A percentile compares a stretch with the other conserved stretches of the same genome.
Conservation (phyloP, 2,329 filamentous ascomycete species). For the Cercospora canescens region DNA sequence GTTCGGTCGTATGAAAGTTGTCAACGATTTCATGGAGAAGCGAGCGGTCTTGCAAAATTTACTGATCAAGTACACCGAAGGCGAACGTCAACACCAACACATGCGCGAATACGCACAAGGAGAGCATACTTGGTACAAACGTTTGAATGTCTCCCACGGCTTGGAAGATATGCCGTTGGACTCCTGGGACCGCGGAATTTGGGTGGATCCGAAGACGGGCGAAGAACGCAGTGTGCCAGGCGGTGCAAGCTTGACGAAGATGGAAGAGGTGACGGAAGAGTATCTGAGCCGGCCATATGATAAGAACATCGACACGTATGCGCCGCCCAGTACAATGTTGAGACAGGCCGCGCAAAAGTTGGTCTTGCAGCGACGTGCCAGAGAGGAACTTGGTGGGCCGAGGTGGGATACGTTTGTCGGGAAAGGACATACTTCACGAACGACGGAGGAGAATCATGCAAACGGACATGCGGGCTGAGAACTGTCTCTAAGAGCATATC, state of each 20-base stretch:
- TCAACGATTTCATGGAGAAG: slow-evolving; percentile 50
- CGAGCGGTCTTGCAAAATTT: slow-evolving; percentile 52
- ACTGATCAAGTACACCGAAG: slow-evolving; percentile 54
- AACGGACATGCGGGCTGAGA: neutral
- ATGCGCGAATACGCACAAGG: slow-evolving; percentile 50
- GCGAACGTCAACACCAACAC: slow-evolving; percentile 49
- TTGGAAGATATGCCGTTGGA: slow-evolving; percentile 49
- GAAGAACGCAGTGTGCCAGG: slow-evolving; percentile 35
- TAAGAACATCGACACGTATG: slow-evolving; percentile 43
- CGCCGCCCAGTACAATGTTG: slow-evolving; percentile 46
- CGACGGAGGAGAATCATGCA: neutral
- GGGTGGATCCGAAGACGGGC: slow-evolving; percentile 27
- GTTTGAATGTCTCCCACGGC: slow-evolving; percentile 49
- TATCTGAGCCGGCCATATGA: slow-evolving; percentile 45
- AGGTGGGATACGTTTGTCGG: slow-evolving; percentile 38
- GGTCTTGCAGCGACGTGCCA: slow-evolving; percentile 46
- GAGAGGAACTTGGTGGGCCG: slow-evolving; percentile 39
- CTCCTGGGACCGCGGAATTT: slow-evolving; percentile 47
- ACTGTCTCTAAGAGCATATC: neutral
- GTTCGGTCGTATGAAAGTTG: slow-evolving; percentile 41
- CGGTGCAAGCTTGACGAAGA: slow-evolving; percentile 44
- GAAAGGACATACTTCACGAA: neutral
- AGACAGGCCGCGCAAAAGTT: slow-evolving; percentile 50
- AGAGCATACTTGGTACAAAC: slow-evolving; percentile 53
- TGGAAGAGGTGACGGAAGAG: slow-evolving; percentile 44